Conservation (phyloP, 2,329 filamentous ascomycete species). For the Colletotrichum sp. region DNA sequence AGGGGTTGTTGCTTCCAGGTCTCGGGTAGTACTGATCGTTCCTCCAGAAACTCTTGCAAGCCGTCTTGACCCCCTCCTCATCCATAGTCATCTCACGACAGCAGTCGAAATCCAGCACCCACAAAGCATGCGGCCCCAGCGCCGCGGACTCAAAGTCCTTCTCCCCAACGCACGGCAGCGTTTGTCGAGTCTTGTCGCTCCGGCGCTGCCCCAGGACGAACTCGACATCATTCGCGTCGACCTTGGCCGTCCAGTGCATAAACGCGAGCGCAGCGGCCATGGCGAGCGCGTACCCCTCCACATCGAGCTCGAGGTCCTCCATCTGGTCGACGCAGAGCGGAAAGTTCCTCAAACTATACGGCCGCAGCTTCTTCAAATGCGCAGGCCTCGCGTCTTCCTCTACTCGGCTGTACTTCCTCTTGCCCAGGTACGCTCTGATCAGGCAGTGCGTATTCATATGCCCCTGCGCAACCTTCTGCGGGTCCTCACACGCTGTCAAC, state of each 20-base stretch:
- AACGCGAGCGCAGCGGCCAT: constrained; percentile 57
- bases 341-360: neutral
- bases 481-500: neutral
- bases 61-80: neutral
- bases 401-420: neutral
- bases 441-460: neutral
- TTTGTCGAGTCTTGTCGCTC: neutral
- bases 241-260: constrained; percentile 50
- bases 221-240: constrained; percentile 60
- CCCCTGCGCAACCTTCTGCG: neutral
- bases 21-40: neutral
- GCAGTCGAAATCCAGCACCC: neutral
- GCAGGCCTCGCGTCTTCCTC: neutral
- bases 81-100: neutral
- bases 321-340: neutral
- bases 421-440: neutral
- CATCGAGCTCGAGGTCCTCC: neutral
- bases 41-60: neutral
- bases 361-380: neutral
- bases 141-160: neutral
- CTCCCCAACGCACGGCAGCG: neutral
- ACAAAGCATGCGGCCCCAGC: neutral
- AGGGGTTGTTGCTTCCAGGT: neutral
- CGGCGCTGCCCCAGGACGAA: constrained; percentile 50
- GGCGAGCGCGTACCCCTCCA: constrained; percentile 37